phyloP scores from a whole-genome alignment of 2,329 filamentous ascomycete species.

The Mariannaea elegans region DNA sequence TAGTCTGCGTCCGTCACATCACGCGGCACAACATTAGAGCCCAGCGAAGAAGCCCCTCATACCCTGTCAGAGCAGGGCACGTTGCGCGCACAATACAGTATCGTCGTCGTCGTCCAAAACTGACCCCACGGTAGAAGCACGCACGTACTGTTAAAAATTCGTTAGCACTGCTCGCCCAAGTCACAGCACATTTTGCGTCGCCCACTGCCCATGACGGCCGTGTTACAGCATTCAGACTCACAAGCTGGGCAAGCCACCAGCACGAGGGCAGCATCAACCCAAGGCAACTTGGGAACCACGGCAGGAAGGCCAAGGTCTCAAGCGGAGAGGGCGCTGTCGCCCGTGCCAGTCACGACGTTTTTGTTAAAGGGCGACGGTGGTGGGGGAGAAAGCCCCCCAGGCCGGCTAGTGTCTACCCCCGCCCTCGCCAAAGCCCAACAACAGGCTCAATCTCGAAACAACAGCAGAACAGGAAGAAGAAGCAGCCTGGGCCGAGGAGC shows the following conservation, averaged over 20 bases:
- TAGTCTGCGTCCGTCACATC: slow-evolving; percentile 35
- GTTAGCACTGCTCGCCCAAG: slow-evolving; percentile 30
- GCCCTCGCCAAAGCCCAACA: slow-evolving; percentile 20
- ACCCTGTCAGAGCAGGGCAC: slow-evolving; percentile 10
- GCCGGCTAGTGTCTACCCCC: slow-evolving; percentile 9
- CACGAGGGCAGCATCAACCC: slow-evolving; percentile 3
- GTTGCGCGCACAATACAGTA: slow-evolving; percentile 5
- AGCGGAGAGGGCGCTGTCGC: slow-evolving; percentile 10
- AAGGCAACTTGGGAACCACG: slow-evolving; percentile 1
- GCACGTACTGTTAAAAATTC: slow-evolving; percentile 14
- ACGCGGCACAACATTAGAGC: slow-evolving; percentile 28
- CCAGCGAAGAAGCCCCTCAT: slow-evolving; percentile 1
- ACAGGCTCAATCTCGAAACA: slow-evolving; percentile 35
- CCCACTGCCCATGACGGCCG: slow-evolving; percentile 33
- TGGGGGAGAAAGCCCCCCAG: slow-evolving; percentile 7
- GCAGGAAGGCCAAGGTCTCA: slow-evolving; percentile 21
- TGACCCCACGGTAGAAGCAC: slow-evolving; percentile 25
- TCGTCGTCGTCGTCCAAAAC: background rate
- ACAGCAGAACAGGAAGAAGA: slow-evolving; percentile 17
- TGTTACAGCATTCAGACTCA: slow-evolving; percentile 11
- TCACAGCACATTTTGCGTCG: slow-evolving; percentile 29
- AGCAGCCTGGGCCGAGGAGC: slow-evolving; percentile 23
- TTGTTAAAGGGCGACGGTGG: slow-evolving; percentile 16
- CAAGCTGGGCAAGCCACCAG: background rate
- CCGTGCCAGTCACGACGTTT: slow-evolving; percentile 14